Evolutionary conservation across 1,284 basidiomycete species (phyloP).

Genomic region (Cystobasidium slooffiae): DNA sequence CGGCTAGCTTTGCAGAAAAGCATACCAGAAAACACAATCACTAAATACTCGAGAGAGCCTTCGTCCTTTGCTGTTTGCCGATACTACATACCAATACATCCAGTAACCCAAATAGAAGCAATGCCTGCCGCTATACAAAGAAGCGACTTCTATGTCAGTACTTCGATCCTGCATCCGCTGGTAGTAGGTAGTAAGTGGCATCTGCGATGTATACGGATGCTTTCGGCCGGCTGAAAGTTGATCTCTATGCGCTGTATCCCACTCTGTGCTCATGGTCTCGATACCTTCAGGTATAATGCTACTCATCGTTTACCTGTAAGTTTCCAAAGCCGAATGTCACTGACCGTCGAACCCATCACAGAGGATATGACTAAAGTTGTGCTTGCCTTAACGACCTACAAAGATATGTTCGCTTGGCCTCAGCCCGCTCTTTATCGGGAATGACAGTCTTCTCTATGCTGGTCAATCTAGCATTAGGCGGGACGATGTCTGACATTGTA

Average conservation of each 20-base stretch:
- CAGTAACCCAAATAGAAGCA: too few species aligned
- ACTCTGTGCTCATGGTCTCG: not conserved
- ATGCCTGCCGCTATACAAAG: constrained; percentile 25
- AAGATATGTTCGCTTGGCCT: constrained; percentile 23
- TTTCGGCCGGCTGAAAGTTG: too few species aligned
- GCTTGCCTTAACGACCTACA: not conserved
- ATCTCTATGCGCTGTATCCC: too few species aligned
- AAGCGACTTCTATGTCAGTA: constrained; percentile 28
- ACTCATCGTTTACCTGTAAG: constrained; percentile 40
- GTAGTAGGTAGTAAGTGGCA: constrained; percentile 33
- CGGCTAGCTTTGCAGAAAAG: too few species aligned
- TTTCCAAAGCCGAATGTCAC: not conserved
- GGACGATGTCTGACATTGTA: constrained; percentile 44
- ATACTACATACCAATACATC: too few species aligned
- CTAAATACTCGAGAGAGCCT: too few species aligned
- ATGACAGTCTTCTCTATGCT: constrained; percentile 39
- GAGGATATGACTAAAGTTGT: not conserved
- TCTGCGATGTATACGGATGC: too few species aligned
- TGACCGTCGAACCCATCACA: not conserved
- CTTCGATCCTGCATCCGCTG: constrained; percentile 33
- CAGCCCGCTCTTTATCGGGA: constrained; percentile 25
- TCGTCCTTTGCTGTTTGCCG: too few species aligned
- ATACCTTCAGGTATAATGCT: constrained; percentile 25
- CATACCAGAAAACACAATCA: too few species aligned
- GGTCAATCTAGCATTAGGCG: constrained; percentile 37